A percentile compares a stretch with the other conserved stretches of the same genome.
These are phyloP conservation scores for Colletotrichum lini DNA, from an alignment of 2,329 filamentous ascomycete genomes.

Conservation along the genomic window DNA sequence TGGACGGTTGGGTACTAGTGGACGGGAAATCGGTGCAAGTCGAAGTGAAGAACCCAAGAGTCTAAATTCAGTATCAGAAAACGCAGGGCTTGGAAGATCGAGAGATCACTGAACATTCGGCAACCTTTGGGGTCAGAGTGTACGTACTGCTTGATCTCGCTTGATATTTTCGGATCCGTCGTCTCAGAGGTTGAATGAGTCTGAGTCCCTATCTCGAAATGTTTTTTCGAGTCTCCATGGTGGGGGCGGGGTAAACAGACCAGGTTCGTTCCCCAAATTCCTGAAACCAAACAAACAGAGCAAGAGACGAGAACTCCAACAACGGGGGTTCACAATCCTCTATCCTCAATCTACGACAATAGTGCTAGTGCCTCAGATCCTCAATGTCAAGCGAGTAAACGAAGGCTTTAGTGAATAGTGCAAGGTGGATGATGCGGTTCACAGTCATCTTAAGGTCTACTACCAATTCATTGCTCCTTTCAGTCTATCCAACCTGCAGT, in stretches of 20 bases:
- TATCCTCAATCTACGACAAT: neutral
- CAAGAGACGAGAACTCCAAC: neutral
- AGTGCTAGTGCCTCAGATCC: neutral
- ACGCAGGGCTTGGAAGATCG: neutral
- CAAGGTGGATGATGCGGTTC: neutral
- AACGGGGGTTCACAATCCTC: neutral
- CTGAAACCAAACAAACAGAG: neutral
- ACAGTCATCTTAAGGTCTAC: neutral
- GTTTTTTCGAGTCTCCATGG: conserved; percentile 39
- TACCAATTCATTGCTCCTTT: neutral
- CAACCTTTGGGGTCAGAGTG: neutral
- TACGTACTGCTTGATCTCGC: conserved; percentile 1
- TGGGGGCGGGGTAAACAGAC: conserved; percentile 39
- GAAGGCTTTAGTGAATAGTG: neutral
- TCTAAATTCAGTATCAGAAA: neutral
- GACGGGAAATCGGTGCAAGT: neutral
- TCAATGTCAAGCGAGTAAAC: neutral
- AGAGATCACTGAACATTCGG: neutral
- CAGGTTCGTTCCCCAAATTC: conserved; percentile 36
- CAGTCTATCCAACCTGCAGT: neutral
- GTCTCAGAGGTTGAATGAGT: conserved; percentile 6
- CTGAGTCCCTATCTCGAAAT: conserved; percentile 26
- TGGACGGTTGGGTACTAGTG: neutral
- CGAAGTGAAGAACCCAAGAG: neutral
- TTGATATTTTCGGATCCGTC: neutral